These are phyloP conservation scores for Xanthoconium purpureum DNA, from an alignment of 768 basidiomycete genomes.

Conservation along the genomic window DNA sequence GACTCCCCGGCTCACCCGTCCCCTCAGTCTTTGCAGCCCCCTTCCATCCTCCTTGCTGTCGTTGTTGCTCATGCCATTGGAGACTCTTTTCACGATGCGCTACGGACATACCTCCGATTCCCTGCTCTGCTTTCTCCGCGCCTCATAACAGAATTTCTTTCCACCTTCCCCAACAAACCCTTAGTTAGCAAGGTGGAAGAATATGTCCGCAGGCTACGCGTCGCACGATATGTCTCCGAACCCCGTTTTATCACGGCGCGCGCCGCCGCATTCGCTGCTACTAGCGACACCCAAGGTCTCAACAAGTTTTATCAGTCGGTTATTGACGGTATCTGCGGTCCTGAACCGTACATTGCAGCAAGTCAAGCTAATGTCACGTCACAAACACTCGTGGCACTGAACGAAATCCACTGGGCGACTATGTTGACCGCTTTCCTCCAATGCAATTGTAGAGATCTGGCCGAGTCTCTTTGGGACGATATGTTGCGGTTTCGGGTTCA, in stretches of 20 bases:
- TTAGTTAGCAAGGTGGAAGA: conserved; percentile 41
- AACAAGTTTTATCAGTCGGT: conserved; percentile 50
- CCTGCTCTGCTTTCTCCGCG: conserved; percentile 35
- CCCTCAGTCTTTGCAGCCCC: conserved; percentile 12
- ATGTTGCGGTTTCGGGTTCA: conserved; percentile 46
- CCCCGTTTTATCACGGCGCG: conserved; percentile 50
- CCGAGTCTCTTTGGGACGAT: conserved; percentile 67
- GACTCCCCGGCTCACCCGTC: conserved; percentile 18
- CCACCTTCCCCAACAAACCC: conserved; percentile 33
- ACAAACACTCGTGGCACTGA: conserved; percentile 47
- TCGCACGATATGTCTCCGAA: conserved; percentile 50
- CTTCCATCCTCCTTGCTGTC: conserved; percentile 49
- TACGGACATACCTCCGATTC: conserved; percentile 41
- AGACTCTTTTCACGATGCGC: conserved; percentile 55
- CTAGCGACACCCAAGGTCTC: conserved; percentile 33
- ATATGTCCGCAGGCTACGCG: conserved; percentile 48
- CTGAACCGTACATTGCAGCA: conserved; percentile 53
- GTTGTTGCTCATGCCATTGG: conserved; percentile 61
- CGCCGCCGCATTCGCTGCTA: conserved; percentile 43
- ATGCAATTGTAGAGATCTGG: conserved; percentile 53
- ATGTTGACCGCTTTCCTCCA: conserved; percentile 66
- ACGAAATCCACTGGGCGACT: conserved; percentile 57
- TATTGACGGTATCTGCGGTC: conserved; percentile 47
- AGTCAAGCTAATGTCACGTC: conserved; percentile 36
- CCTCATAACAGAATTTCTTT: conserved; percentile 40